Conservation (phyloP, 164 flowering plant species). For the Aristolochia fimbriata region DNA sequence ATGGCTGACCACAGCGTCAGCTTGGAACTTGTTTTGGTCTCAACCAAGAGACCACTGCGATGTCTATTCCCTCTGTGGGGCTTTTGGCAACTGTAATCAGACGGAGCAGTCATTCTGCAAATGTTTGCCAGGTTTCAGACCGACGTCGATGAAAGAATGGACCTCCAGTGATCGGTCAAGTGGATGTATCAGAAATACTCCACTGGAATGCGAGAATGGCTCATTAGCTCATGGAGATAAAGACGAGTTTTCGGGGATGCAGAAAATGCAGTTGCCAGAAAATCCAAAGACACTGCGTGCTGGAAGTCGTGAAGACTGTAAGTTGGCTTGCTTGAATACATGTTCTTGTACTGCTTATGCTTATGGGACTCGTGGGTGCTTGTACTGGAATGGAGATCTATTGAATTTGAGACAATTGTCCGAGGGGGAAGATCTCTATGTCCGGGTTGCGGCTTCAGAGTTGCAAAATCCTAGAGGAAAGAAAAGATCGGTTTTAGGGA, state of each 20-base stretch:
- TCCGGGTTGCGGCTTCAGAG: slow-evolving; percentile 8
- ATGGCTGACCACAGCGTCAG: slow-evolving; percentile 1
- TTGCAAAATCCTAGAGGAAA: neutral
- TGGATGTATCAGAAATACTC: slow-evolving; percentile 19
- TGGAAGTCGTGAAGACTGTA: slow-evolving; percentile 3
- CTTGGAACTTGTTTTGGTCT: slow-evolving; percentile 21
- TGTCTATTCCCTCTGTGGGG: slow-evolving; percentile 17
- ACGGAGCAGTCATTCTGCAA: slow-evolving; percentile 2
- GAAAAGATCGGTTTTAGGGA: slow-evolving; percentile 8
- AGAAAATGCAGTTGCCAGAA: slow-evolving; percentile 5
- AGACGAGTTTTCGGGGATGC: slow-evolving; percentile 4
- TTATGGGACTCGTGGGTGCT: slow-evolving; percentile 9
- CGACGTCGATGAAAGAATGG: slow-evolving; percentile 9
- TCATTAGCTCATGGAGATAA: neutral
- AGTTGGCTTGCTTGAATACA: slow-evolving; percentile 11
- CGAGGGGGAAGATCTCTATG: neutral
- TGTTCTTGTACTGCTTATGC: slow-evolving; percentile 19
- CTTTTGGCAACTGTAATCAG: slow-evolving; percentile 16
- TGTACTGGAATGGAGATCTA: slow-evolving; percentile 9
- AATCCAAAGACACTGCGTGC: neutral
- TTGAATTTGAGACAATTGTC: slow-evolving; percentile 1
- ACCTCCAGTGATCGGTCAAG: slow-evolving; percentile 7
- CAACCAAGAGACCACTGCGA: slow-evolving; percentile 12
- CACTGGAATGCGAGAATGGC: slow-evolving; percentile 12
- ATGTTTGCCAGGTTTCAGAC: slow-evolving; percentile 17